phyloP scores from a whole-genome alignment of 2,329 filamentous ascomycete species.

The Colletotrichum tofieldiae region DNA sequence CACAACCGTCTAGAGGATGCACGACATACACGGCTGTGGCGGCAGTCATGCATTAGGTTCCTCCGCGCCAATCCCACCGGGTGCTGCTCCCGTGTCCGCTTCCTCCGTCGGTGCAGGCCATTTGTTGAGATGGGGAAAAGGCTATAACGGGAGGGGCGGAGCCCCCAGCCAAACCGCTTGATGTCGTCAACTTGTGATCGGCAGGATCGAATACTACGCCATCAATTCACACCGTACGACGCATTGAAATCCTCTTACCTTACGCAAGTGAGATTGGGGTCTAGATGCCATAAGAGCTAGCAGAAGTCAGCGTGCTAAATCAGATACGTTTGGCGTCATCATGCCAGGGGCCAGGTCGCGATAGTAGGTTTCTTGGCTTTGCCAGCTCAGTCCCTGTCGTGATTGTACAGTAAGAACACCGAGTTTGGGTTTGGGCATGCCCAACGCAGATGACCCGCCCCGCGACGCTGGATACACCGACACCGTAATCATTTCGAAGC shows the following conservation, averaged over 20 bases:
- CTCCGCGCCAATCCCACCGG: not conserved
- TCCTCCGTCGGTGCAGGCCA: not conserved
- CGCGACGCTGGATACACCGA: slow-evolving; percentile 20
- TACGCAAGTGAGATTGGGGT: too few species aligned
- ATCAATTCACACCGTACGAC: not conserved
- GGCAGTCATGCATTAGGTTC: not conserved
- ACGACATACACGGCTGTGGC: slow-evolving; percentile 3
- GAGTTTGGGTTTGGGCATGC: not conserved
- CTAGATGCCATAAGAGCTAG: not conserved
- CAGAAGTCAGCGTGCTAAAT: too few species aligned
- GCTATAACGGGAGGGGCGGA: not conserved
- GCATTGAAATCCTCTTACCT: not conserved
- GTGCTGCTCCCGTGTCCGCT: not conserved
- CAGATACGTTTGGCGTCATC: not conserved
- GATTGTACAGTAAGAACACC: not conserved
- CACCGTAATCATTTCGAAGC: slow-evolving; percentile 28
- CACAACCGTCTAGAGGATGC: not conserved
- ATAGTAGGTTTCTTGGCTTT: not conserved
- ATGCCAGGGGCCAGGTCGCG: not conserved
- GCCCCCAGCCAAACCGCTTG: not conserved
- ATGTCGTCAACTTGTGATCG: not conserved
- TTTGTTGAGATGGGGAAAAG: not conserved
- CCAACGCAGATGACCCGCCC: not conserved
- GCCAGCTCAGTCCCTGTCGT: not conserved
- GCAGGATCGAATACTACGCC: not conserved